Percentiles rank a stretch among this genome's conserved stretches.
phyloP scores from a whole-genome alignment of 148 eudicot species.

The Rhododendron henanense region DNA sequence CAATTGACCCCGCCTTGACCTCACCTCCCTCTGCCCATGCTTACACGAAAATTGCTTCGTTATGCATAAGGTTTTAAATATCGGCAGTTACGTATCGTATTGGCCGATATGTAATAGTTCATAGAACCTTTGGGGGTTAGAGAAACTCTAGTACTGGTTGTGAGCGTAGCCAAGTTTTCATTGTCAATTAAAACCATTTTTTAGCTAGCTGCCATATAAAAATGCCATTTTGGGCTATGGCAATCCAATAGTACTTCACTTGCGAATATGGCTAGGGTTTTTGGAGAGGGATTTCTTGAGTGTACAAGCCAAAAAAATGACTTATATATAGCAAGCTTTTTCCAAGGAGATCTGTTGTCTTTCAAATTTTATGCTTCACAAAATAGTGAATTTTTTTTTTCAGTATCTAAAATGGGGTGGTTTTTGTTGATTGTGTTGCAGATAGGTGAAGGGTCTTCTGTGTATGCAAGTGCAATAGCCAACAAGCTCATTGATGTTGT shows the following conservation, averaged over 20 bases:
- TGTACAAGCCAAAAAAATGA: neutral
- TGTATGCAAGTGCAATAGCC: constrained; percentile 94
- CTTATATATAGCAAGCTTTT: neutral
- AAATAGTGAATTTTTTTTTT: neutral
- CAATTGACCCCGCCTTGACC: neutral
- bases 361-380: neutral
- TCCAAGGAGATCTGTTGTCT: neutral
- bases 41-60: neutral
- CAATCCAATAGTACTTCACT: neutral
- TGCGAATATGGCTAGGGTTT: neutral
- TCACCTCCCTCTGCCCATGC: neutral
- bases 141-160: neutral
- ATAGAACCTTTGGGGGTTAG: neutral
- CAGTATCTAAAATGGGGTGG: neutral
- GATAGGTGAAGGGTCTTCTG: constrained; percentile 89
- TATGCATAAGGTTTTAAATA: neutral
- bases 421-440: constrained; percentile 25
- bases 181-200: too few species aligned
- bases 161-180: neutral
- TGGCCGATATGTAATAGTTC: neutral
- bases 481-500: constrained; percentile 80
- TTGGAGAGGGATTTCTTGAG: neutral
- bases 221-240: neutral
- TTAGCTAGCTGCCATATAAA: neutral
- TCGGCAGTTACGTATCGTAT: neutral